Conservation (phyloP, 805 yeast genomes). For the Ascoidea rubescens region DNA sequence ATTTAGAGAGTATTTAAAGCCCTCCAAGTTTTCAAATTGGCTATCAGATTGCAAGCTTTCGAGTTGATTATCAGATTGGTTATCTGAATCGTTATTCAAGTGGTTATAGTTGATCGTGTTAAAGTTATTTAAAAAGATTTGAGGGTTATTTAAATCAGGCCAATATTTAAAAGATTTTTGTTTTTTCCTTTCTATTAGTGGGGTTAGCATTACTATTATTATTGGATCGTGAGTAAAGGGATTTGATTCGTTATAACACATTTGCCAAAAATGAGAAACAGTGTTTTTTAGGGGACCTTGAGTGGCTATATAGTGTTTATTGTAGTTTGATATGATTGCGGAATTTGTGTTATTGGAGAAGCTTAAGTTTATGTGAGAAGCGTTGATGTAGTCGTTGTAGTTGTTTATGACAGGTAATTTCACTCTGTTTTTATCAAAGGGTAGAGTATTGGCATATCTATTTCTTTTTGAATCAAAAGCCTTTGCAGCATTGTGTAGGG, state of each 20-base stretch:
- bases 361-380: constrained; percentile 47
- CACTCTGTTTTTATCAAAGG: constrained; percentile 51
- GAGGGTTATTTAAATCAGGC: constrained; percentile 33
- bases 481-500: constrained; percentile 10
- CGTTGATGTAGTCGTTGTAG: constrained; percentile 62
- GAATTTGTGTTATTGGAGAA: constrained; percentile 10
- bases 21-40: neutral
- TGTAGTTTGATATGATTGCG: neutral
- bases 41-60: neutral
- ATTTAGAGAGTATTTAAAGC: constrained; percentile 5
- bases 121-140: too few species aligned
- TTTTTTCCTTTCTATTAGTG: constrained; percentile 52
- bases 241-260: constrained; percentile 48
- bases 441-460: constrained; percentile 48
- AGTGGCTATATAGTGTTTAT: constrained; percentile 41
- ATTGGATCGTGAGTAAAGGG: constrained; percentile 41
- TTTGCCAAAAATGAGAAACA: constrained; percentile 77
- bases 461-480: constrained; percentile 24
- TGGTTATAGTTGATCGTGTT: too few species aligned
- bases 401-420: constrained; percentile 17
- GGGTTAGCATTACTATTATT: constrained; percentile 62
- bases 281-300: constrained; percentile 74
- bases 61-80: neutral
- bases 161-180: constrained; percentile 78
- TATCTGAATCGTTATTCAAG: too few species aligned